Evolutionary conservation across 2,329 filamentous ascomycete species (phyloP), one percentile per base, ranked within the genome.

Genomic region (Periconia sp.): DNA sequence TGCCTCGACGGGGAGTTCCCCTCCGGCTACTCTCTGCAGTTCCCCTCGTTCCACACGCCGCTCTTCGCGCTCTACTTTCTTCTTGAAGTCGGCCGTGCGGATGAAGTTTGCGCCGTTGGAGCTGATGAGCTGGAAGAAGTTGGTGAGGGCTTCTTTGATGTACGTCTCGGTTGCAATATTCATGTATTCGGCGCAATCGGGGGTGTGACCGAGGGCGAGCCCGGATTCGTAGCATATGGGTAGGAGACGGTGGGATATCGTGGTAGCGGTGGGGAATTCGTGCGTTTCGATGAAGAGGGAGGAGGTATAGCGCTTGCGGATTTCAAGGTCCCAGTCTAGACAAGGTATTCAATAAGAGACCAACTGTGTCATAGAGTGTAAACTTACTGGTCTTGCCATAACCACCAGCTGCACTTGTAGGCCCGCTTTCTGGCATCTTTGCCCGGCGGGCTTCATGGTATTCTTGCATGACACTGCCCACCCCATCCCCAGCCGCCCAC

Each of bases 1-100:
- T 2, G 89, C 85, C 73, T 97, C 92, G 35, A 92, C 78, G 0
- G 92, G 93, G 6, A 97, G 76, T 27, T 96, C 75, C 1, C 92
- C 92, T 45, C 84, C 87, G 55, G 89, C 87, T 54, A 92, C 90
- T 60, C 90, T 82, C 17, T 83, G 79, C 1, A 95, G 72, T 62
- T 92, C 89, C 5, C 92, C 91, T n/a, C 85, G 81, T 41, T 85
- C 82, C 23, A 84, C 86, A 0, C 85, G 83, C 42, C 88, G 82
- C 69, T 96, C 92, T 71, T 97, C 92, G 45, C 81, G 79, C 50
- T 85, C 84, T 11, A 96, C 80, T 69, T 91, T 89, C 54, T 83
- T 82, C 58, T 85, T 85, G 74, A 93, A 97, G 54, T 85, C 87
- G 61, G 87, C 83, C 2, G 91, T 96, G 70, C 92, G 88, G 54